A percentile compares a stretch with the other conserved stretches of the same genome.
phyloP scores from a whole-genome alignment of 192 early-diverging fungal species.

The Mortierella alpina region DNA sequence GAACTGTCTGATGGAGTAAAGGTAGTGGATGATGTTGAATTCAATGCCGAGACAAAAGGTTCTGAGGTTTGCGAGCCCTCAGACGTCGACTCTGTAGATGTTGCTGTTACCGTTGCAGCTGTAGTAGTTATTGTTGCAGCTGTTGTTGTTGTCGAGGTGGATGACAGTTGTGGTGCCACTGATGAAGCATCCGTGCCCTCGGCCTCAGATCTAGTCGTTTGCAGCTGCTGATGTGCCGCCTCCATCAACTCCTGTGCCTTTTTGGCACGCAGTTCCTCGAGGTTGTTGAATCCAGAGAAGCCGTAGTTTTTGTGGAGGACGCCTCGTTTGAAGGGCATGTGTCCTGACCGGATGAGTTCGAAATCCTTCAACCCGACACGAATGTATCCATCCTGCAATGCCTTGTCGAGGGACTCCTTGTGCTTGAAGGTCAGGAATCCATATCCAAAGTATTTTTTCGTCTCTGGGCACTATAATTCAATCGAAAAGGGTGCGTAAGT shows the following conservation, averaged over 20 bases:
- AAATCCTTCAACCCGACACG: constrained; percentile 42
- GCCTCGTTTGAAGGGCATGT: constrained; percentile 3
- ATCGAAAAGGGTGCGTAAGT: not conserved
- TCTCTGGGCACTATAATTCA: constrained; percentile 36
- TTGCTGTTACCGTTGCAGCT: not conserved
- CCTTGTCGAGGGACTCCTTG: constrained; percentile 39
- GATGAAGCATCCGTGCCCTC: not conserved
- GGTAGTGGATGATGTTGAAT: not conserved
- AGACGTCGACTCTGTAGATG: not conserved
- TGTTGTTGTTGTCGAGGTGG: not conserved
- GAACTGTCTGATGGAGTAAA: not conserved
- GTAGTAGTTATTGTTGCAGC: not conserved
- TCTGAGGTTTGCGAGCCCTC: not conserved
- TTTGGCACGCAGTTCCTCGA: constrained; percentile 21
- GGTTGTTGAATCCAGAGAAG: constrained; percentile 28
- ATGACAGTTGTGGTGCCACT: not conserved
- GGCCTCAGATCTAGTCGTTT: not conserved
- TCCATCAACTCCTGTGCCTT: constrained; percentile 2
- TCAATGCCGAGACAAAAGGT: constrained; percentile 10
- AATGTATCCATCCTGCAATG: constrained; percentile 28
- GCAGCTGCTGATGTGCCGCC: not conserved
- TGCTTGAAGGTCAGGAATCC: constrained; percentile 48
- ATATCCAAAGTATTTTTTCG: constrained; percentile 47
- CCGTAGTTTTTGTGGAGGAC: constrained; percentile 24
- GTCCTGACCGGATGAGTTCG: constrained; percentile 29